These are phyloP conservation scores for Solanum chacoense DNA, from an alignment of 305 asterid genomes.

Conservation along the genomic window DNA sequence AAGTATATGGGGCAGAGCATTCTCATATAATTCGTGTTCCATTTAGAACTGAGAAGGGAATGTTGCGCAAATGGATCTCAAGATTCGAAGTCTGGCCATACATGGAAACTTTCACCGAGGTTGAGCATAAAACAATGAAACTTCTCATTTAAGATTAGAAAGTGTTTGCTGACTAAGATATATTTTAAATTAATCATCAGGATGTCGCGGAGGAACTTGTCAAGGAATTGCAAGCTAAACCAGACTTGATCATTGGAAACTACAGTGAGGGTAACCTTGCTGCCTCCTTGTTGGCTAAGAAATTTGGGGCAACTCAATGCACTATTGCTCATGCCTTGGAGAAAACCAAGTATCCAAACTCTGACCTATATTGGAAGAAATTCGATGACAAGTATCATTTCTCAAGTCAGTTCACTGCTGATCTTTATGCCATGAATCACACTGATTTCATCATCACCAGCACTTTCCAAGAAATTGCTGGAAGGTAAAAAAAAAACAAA, in stretches of 20 bases:
- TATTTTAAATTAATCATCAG: slow-evolving; percentile 14
- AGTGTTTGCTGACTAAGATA: neutral
- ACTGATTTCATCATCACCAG: slow-evolving; percentile 80
- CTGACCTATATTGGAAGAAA: slow-evolving; percentile 53
- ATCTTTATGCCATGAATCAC: slow-evolving; percentile 73
- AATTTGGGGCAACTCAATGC: slow-evolving; percentile 68
- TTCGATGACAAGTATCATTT: slow-evolving; percentile 71
- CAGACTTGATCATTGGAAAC: slow-evolving; percentile 74
- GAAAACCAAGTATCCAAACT: slow-evolving; percentile 76
- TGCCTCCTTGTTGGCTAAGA: slow-evolving; percentile 67
- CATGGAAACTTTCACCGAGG: slow-evolving; percentile 80
- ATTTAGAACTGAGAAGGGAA: slow-evolving; percentile 18
- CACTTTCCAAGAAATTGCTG: slow-evolving; percentile 82
- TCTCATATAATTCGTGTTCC: slow-evolving; percentile 22
- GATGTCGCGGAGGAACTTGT: slow-evolving; percentile 61
- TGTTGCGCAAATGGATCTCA: slow-evolving; percentile 19
- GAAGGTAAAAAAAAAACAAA: slow-evolving; percentile 32
- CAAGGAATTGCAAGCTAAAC: slow-evolving; percentile 52
- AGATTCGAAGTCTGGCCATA: slow-evolving; percentile 75
- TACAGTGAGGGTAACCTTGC: slow-evolving; percentile 79
- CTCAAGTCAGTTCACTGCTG: slow-evolving; percentile 74
- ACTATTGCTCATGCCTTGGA: slow-evolving; percentile 81
- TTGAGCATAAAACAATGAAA: slow-evolving; percentile 1
- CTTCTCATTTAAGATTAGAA: neutral
- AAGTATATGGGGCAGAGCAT: slow-evolving; percentile 20